These are phyloP conservation scores for Boletellus ananas DNA, from an alignment of 768 basidiomycete genomes.

Conservation along the genomic window DNA sequence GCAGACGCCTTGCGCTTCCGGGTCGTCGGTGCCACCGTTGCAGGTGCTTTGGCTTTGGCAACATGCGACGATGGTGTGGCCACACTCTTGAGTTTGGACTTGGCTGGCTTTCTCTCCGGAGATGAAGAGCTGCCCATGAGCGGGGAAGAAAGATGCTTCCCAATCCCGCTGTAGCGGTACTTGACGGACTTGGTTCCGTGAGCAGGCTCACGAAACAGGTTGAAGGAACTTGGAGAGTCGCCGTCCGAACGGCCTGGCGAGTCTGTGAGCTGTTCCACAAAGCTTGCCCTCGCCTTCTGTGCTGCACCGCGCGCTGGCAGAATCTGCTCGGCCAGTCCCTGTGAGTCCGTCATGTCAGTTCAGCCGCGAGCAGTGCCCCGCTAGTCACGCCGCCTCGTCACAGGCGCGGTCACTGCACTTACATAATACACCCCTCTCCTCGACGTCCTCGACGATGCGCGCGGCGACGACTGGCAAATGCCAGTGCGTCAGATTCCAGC, in stretches of 20 bases:
- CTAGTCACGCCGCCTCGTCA: constrained; percentile 17
- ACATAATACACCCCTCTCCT: constrained; percentile 10
- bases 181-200: constrained; percentile 27
- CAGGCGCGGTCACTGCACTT: constrained; percentile 9
- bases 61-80: constrained; percentile 12
- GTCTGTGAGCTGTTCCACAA: constrained; percentile 33
- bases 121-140: constrained; percentile 31
- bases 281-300: constrained; percentile 27
- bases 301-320: constrained; percentile 35
- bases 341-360: constrained; percentile 14
- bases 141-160: constrained; percentile 33
- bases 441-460: too few species aligned
- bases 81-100: constrained; percentile 2
- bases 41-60: constrained; percentile 4
- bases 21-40: constrained; percentile 13
- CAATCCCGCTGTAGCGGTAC: constrained; percentile 31
- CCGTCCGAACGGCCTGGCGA: constrained; percentile 24
- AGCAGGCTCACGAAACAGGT: constrained; percentile 25
- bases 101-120: constrained; percentile 23
- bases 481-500: not conserved
- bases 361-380: not conserved
- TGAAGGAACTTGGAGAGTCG: constrained; percentile 15
- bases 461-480: too few species aligned
- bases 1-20: constrained; percentile 29
- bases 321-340: constrained; percentile 10